Conservation (phyloP, 2,329 filamentous ascomycete species). For the Talaromyces verruculosus region DNA sequence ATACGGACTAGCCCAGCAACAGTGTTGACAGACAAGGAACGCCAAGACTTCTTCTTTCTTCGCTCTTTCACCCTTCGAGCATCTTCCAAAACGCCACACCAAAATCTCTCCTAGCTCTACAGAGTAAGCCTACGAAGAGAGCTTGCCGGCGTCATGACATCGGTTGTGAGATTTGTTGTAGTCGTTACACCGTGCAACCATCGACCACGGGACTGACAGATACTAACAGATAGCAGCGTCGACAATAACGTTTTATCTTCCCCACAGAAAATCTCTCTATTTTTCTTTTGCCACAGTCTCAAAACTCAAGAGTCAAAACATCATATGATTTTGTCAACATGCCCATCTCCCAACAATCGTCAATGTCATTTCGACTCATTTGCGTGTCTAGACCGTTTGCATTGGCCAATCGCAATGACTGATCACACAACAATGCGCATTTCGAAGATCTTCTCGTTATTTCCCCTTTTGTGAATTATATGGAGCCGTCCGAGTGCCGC, state of each 20-base stretch:
- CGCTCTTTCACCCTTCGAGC: neutral
- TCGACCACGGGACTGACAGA: neutral
- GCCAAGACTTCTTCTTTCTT: neutral
- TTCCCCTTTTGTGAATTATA: neutral
- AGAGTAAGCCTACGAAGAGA: neutral
- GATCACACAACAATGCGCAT: neutral
- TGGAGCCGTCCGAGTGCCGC: neutral
- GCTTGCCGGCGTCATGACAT: neutral
- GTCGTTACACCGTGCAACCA: neutral
- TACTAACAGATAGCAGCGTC: neutral
- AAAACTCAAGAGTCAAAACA: neutral
- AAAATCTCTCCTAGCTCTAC: neutral
- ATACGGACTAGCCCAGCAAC: neutral
- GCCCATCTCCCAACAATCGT: no score
- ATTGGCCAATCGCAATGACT: neutral
- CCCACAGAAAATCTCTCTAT: neutral
- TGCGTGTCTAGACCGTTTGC: neutral
- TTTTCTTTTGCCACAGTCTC: neutral
- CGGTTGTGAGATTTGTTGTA: neutral
- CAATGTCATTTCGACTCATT: neutral
- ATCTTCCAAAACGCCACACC: neutral
- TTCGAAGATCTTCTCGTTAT: neutral
- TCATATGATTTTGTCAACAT: neutral
- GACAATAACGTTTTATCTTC: neutral
- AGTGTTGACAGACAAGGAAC: neutral